Evolutionary conservation across 2,329 filamentous ascomycete species (phyloP), one percentile per base, ranked within the genome.

Genomic region (Colletotrichum trifolii): DNA sequence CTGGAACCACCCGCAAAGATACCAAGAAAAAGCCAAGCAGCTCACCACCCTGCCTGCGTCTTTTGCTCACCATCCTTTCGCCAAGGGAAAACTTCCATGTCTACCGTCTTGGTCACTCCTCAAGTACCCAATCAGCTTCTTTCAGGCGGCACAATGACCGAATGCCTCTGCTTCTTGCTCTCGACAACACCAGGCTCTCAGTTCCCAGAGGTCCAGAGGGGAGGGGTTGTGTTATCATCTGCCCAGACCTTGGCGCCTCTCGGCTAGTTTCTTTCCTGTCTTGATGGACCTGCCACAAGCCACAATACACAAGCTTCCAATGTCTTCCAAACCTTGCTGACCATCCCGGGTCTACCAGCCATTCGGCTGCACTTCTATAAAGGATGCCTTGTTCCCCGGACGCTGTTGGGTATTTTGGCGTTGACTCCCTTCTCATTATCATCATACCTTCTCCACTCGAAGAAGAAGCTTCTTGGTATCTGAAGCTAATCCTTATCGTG

Each of bases 191-290:
- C 25, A 25, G 25, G 25, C 34, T 35, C 42, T n/a, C 25, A 39
- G 39, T 47, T 53, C 34, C 17, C 12, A 12, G 36, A 12, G 54
- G 40, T 17, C 8, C 7, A 33, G 25, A 34, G n/a, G 35, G 39
- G 52, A 56, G 56, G 63, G 58, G 63, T 25, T 12, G 58, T 63
- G 52, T 62, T 66, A 66, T 66, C 63, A 66, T 66, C 7, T 48
- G 59, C 52, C 63, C 52, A 61, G 59, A 53, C 47, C 63, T 66
- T 66, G 63, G 63, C 63, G 58, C 48, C 58, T 52, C 25, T 38
- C 39, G 35, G 34, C 40, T 42, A 43, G 52, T 63, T 61, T 61
- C 53, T 15, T 42, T 38, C 35, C 40, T 53, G 47, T 46, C 43
- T 43, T 39, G 40, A 35, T 38, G 13, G 50, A 52, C 47, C 63